Evolutionary conservation across 306 rosid genomes (phyloP), one percentile per base, ranked within the genome.

Genomic region (Begonia masoniana): DNA sequence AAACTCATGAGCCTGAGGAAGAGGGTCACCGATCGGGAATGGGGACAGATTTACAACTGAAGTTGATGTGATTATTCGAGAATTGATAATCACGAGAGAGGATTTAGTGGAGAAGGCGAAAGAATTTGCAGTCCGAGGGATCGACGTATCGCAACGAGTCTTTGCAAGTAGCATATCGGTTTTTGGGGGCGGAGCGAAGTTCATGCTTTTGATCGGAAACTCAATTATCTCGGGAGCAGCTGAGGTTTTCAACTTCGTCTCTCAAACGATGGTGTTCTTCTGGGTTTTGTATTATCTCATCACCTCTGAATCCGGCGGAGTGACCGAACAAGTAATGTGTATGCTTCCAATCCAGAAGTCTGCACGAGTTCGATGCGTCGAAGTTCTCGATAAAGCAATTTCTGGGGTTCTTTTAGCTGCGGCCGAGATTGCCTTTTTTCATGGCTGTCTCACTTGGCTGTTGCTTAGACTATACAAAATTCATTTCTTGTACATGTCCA

Each of bases 381-480:
- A 85, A 56, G 99, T 91, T 65, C 82, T 91, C 58, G 92, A 91
- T 64, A 82, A 81, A 11, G 96, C 99, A 8, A 79, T 91, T 51
- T 86, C 99, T 0, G 94, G 96, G 12, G 94, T 86, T 6, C 94
- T 91, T 64, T 76, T 91, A 63, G 77, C 99, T 19, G 79, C 96
- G 4, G 99, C 92, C 24, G 92, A 91, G 81, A 70, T 91, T 56
- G 88, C 94, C 41, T 66, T 85, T 69, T 79, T 78, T 17, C 99
- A 91, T 52, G 99, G 99, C 43, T 83, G 96, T 62, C 75, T 91
- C 48, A 83, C 99, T 9, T 91, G 99, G 99, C 94, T 91, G 31
- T 58, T 91, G 64, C 79, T 83, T 67, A 60, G 94, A 60, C 74
- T 91, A 35, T 81, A 50, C 74, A 71, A 72, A 54, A 77, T 91